Conservation (phyloP, 805 yeast species). For the Pichia nanzhaoensis region DNA sequence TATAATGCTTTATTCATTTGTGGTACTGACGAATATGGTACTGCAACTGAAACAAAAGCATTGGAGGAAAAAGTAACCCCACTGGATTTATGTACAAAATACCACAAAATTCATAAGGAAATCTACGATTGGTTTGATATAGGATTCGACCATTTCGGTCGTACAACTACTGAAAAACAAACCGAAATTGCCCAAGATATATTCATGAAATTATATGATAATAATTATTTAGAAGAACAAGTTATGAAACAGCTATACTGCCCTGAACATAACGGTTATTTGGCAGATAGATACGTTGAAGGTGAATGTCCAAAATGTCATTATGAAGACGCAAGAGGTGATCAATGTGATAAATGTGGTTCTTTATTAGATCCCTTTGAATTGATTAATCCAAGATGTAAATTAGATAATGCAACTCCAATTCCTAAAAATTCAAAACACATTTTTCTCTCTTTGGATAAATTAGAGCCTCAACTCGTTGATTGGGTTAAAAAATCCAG, state of each 20-base stretch:
- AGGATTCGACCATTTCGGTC: slow-evolving; percentile 90
- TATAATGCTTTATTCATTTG: slow-evolving; percentile 81
- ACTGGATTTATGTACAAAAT: slow-evolving; percentile 82
- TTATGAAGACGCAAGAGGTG: slow-evolving; percentile 98
- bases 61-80: slow-evolving; percentile 90
- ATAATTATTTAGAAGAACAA: slow-evolving; percentile 79
- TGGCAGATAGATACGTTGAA: slow-evolving; percentile 96
- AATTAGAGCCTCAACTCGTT: slow-evolving; percentile 68
- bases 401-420: slow-evolving; percentile 80
- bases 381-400: slow-evolving; percentile 91
- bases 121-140: slow-evolving; percentile 97
- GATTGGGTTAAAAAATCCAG: slow-evolving; percentile 68
- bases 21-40: slow-evolving; percentile 99
- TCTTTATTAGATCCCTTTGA: slow-evolving; percentile 83
- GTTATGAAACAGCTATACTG: slow-evolving; percentile 88
- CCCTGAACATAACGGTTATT: slow-evolving; percentile 79
- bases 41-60: slow-evolving; percentile 98
- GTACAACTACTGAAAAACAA: slow-evolving; percentile 89
- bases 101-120: slow-evolving; percentile 75
- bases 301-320: slow-evolving; percentile 95
- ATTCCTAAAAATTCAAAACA: slow-evolving; percentile 77
- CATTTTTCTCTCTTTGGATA: slow-evolving; percentile 75
- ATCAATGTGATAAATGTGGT: slow-evolving; percentile 98
- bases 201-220: slow-evolving; percentile 66
- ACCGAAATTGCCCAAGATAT: slow-evolving; percentile 95